Evolutionary conservation across 2,329 filamentous ascomycete species (phyloP).

Genomic region (Ascomycota sp.): DNA sequence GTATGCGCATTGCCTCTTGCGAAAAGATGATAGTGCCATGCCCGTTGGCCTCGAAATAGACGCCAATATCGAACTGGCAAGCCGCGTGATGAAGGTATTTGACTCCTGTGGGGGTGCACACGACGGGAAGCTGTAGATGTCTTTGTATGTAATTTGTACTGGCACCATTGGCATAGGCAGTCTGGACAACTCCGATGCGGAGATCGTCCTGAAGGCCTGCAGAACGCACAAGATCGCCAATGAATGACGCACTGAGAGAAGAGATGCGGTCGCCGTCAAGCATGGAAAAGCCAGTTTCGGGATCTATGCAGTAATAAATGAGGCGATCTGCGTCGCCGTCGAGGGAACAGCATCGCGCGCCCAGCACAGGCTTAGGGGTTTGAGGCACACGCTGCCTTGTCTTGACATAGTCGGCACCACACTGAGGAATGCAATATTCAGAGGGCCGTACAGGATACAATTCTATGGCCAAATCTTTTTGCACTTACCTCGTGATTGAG

Average conservation of each 20-base stretch:
- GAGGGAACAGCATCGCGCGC: slow-evolving; percentile 68
- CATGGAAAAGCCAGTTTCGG: slow-evolving; percentile 66
- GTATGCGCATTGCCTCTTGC: slow-evolving; percentile 53
- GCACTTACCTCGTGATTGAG: slow-evolving; percentile 61
- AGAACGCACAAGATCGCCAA: slow-evolving; percentile 64
- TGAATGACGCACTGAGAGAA: slow-evolving; percentile 79
- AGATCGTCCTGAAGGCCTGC: slow-evolving; percentile 60
- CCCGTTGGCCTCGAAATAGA: slow-evolving; percentile 97
- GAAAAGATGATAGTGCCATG: slow-evolving; percentile 95
- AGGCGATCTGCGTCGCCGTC: slow-evolving; percentile 91
- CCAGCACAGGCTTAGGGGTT: slow-evolving; percentile 50
- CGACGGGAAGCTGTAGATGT: slow-evolving; percentile 66
- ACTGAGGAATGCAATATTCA: slow-evolving; percentile 22
- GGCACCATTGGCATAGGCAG: slow-evolving; percentile 89
- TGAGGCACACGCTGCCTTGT: slow-evolving; percentile 82
- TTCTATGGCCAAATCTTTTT: too few relatives aligned
- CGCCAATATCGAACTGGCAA: slow-evolving; percentile 77
- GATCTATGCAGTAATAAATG: slow-evolving; percentile 82
- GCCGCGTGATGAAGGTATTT: slow-evolving; percentile 97
- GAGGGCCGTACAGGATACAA: too few relatives aligned
- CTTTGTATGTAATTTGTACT: slow-evolving; percentile 82
- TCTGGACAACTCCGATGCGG: slow-evolving; percentile 86
- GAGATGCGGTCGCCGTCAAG: slow-evolving; percentile 94
- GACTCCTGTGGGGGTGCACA: slow-evolving; percentile 85
- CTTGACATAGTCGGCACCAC: slow-evolving; percentile 92